Base-by-base conservation (phyloP, 1,284 basidiomycete genomes). In the Pseudozyma pruni region DNA sequence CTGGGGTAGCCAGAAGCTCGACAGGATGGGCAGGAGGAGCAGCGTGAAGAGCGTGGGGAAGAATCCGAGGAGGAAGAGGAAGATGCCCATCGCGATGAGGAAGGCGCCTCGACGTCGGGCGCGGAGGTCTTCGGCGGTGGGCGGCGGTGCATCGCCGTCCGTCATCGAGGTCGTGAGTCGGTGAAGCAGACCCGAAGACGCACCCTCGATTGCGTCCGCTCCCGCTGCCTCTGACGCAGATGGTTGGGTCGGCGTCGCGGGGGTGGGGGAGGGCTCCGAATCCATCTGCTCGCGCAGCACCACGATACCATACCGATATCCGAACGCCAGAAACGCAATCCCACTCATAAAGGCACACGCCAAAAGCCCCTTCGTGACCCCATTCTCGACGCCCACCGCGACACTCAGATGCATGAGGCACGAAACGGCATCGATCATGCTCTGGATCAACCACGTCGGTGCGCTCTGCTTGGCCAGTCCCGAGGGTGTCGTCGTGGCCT, bases 1-100 rank as follows among this genome's bases (percentile, higher is more conserved):
- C 83, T 94, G 92, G 6, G 91, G 90, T 2, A 90, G 72, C 93
- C 93, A 95, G 68, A 87, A 87, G 2, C 88, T 89, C 82, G 93
- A 92, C 58, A 91, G 86, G 19, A 85, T 79, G 14, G 86, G 87
- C n/a, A 93, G 86, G 73, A 91, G 88, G 38, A 91, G 25, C 2
- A 34, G 22, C 1, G 53, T 25, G 8, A 49, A 53, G 16, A 66
- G 3, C 14, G 58, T 14, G 4, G 61, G 61, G 32, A 71, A 71
- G 42, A 71, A 66, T 6, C 37, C 61, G 0, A 53, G 32, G 42
- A 61, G 43, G 45, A 71, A 25, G 8, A 66, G 35, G 50, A 71
- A 61, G 1, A 50, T 8, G n/a, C 39, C 61, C 4, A 56, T 45
- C 1, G 27, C 44, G 10, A 61, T 22, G n/a, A 61, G 53, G 6